These are phyloP conservation scores for Acer negundo DNA, from an alignment of 345 rosid genomes.

Conservation along the genomic window DNA sequence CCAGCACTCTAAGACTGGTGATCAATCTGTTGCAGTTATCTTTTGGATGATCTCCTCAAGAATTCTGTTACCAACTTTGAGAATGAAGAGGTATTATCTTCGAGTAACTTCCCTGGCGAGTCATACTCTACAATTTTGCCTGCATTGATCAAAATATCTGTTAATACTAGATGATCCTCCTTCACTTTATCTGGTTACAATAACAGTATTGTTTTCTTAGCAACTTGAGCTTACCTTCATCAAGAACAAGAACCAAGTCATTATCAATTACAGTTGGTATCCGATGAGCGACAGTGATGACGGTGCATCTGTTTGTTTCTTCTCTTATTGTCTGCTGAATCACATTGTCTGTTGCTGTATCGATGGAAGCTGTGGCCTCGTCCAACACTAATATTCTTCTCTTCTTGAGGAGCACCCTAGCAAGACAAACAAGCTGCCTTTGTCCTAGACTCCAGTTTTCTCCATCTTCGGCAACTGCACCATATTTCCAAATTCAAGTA, in stretches of 20 bases:
- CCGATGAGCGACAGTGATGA: conserved; percentile 85
- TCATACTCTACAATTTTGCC: conserved; percentile 56
- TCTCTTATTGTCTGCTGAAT: conserved; percentile 74
- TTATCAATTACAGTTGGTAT: conserved; percentile 82
- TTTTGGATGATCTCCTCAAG: conserved; percentile 51
- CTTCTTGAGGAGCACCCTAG: conserved; percentile 70
- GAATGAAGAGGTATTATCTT: conserved; percentile 60
- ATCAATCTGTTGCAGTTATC: conserved; percentile 7
- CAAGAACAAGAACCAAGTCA: conserved; percentile 83
- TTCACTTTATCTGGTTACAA: not conserved
- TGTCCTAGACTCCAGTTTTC: conserved; percentile 96
- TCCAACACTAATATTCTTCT: conserved; percentile 73
- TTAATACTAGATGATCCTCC: not conserved
- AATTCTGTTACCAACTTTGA: conserved; percentile 67
- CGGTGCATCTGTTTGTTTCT: conserved; percentile 74
- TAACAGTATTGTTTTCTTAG: not conserved
- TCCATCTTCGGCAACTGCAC: conserved; percentile 81
- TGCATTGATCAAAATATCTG: conserved; percentile 24
- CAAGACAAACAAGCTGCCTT: conserved; percentile 86
- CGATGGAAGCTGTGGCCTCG: conserved; percentile 92
- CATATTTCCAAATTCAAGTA: conserved; percentile 17
- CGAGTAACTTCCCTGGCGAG: conserved; percentile 47
- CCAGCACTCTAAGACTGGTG: conserved; percentile 16
- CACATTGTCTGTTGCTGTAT: conserved; percentile 75
- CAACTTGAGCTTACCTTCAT: conserved; percentile 47